Evolutionary conservation across 441 rosid species (phyloP).

Genomic region (Arabidopsis lyrata): DNA sequence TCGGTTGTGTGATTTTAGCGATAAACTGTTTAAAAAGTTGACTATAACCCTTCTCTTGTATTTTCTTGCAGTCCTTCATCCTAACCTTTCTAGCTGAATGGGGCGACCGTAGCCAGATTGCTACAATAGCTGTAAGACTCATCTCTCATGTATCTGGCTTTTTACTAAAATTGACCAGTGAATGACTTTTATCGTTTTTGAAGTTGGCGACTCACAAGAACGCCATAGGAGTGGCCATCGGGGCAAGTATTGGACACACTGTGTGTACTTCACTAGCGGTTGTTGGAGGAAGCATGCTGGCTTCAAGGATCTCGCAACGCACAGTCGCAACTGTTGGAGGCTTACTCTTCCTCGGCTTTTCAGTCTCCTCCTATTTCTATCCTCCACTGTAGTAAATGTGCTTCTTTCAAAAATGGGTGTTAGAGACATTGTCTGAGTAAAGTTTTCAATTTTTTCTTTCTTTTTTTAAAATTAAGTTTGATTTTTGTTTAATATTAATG

Average conservation of each 20-base stretch:
- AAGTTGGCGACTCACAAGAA: conserved; percentile 98
- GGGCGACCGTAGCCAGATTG: conserved; percentile 99
- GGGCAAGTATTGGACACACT: conserved; percentile 85
- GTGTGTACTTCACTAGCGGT: conserved; percentile 94
- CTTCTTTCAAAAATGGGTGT: conserved; percentile 4
- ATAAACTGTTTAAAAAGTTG: not conserved
- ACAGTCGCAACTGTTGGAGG: conserved; percentile 95
- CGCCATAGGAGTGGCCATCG: conserved; percentile 91
- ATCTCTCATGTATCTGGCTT: conserved; percentile 1
- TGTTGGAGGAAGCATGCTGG: conserved; percentile 97
- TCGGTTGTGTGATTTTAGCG: not conserved
- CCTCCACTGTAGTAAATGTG: conserved; percentile 71
- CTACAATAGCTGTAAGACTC: conserved; percentile 95
- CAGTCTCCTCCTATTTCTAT: conserved; percentile 92
- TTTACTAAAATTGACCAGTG: not conserved
- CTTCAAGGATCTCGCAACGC: conserved; percentile 93
- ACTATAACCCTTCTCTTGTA: conserved; percentile 13
- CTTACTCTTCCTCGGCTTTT: conserved; percentile 89
- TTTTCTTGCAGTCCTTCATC: conserved; percentile 77
- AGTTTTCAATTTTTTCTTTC: not conserved
- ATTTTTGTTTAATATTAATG: conserved; percentile 8
- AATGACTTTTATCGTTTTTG: conserved; percentile 34
- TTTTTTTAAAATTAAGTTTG: not conserved
- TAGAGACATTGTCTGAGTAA: conserved; percentile 22
- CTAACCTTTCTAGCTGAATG: conserved; percentile 97